A percentile compares a stretch with the other conserved stretches of the same genome.
Conservation (phyloP, 257 asterid species). For the Jaltomata sinuosa region DNA sequence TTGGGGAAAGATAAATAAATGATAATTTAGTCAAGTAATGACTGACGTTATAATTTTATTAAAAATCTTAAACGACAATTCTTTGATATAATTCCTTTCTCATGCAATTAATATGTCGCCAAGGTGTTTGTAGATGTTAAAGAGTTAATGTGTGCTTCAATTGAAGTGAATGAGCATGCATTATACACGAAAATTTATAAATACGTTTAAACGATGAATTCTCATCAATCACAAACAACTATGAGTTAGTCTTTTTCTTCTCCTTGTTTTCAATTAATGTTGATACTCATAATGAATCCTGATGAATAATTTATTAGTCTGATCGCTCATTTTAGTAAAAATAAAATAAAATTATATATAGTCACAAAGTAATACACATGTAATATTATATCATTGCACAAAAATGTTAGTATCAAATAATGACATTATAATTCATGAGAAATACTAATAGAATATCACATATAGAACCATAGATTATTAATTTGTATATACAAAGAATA, state of each 20-base stretch:
- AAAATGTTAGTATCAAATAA: background rate
- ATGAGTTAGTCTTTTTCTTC: background rate
- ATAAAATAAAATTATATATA: background rate
- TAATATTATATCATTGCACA: background rate
- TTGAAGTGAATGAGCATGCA: background rate
- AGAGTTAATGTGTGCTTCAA: background rate
- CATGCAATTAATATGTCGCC: too few species aligned
- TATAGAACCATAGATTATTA: background rate
- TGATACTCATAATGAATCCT: background rate
- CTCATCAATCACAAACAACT: background rate
- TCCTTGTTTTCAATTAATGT: too few species aligned
- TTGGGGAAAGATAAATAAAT: too few species aligned
- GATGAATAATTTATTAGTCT: background rate
- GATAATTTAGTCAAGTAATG: too few species aligned
- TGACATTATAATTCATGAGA: background rate
- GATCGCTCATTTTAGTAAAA: too few species aligned
- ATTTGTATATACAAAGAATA: background rate
- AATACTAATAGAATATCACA: background rate
- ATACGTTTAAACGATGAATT: background rate
- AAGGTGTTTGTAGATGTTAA: too few species aligned
- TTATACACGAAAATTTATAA: background rate
- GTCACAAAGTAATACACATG: background rate
- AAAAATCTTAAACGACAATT: too few species aligned
- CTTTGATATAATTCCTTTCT: too few species aligned
- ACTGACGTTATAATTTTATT: too few species aligned